Conservation (phyloP, 371 early-diverging fungal species). For the Mortierella sp. region DNA sequence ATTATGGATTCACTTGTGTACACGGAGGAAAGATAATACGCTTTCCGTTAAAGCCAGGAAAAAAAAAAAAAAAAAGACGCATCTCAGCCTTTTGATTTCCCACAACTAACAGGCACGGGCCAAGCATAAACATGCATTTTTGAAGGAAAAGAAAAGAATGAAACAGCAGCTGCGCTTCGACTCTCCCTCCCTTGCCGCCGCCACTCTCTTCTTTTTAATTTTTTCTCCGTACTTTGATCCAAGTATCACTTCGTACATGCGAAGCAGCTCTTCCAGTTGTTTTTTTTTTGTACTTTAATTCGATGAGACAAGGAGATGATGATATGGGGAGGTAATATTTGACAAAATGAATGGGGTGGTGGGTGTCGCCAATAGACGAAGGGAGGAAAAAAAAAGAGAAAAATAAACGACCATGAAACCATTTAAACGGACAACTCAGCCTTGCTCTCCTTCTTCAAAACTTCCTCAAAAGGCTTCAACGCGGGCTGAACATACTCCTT, state of each 20-base stretch:
- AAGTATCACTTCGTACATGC: neutral
- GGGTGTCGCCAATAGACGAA: neutral
- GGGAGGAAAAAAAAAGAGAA: too few species aligned
- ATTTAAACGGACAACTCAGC: conserved; percentile 74
- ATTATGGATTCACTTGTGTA: neutral
- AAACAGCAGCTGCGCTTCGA: neutral
- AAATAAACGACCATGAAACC: neutral
- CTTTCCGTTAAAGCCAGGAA: neutral
- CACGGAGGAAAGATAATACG: neutral
- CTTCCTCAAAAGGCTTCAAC: conserved; percentile 80
- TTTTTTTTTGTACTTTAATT: neutral
- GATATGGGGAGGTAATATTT: neutral
- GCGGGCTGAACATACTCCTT: conserved; percentile 88
- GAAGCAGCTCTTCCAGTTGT: neutral
- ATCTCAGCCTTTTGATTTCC: neutral
- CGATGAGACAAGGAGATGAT: neutral
- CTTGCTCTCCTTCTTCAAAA: conserved; percentile 66
- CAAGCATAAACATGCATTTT: neutral
- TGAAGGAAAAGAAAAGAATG: neutral
- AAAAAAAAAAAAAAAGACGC: too few species aligned
- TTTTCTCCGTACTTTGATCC: neutral
- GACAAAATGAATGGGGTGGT: neutral
- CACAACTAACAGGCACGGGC: neutral
- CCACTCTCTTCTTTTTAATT: too few species aligned
- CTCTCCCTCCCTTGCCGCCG: too few species aligned